Evolutionary conservation across 202 grass and related monocot species (phyloP).

Genomic region (Elaeis oleifera): DNA sequence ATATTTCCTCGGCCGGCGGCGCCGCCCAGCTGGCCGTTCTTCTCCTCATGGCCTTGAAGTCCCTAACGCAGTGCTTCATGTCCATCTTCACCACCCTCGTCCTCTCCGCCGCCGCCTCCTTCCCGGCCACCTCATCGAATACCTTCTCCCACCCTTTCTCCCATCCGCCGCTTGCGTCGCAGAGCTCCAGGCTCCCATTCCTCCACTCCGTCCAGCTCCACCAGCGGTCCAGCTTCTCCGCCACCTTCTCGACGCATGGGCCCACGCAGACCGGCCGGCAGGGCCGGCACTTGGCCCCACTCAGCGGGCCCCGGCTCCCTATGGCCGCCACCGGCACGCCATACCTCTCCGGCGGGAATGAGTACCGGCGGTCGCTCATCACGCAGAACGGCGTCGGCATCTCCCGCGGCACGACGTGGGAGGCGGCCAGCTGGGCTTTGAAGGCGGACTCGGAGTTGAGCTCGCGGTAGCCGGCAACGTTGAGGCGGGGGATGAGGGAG

Average conservation of each 20-base stretch:
- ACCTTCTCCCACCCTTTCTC: constrained; percentile 35
- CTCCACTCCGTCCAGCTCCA: constrained; percentile 57
- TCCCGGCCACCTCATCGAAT: constrained; percentile 45
- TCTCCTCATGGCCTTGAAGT: constrained; percentile 28
- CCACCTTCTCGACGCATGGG: constrained; percentile 10
- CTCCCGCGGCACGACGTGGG: constrained; percentile 8
- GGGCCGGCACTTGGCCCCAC: constrained; percentile 62
- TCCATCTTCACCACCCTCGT: constrained; percentile 26
- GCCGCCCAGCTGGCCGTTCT: constrained; percentile 32
- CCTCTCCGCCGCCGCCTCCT: constrained; percentile 17
- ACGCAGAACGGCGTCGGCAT: constrained; percentile 59
- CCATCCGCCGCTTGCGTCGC: constrained; percentile 45
- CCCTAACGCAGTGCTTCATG: constrained; percentile 1
- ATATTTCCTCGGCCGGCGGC: constrained; percentile 36
- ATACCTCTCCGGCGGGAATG: constrained; percentile 32
- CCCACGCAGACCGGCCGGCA: constrained; percentile 34
- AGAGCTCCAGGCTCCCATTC: constrained; percentile 47
- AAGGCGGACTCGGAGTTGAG: constrained; percentile 72
- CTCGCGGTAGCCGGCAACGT: constrained; percentile 23
- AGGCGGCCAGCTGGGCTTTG: constrained; percentile 34
- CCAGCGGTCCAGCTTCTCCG: background rate
- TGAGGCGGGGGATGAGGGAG: constrained; percentile 36
- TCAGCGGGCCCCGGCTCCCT: constrained; percentile 52
- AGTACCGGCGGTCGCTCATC: constrained; percentile 49
- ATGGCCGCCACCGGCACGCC: constrained; percentile 60